Evolutionary conservation across 2,329 filamentous ascomycete species (phyloP), one percentile per base, ranked within the genome.

Genomic region (Aspergillus sp.): DNA sequence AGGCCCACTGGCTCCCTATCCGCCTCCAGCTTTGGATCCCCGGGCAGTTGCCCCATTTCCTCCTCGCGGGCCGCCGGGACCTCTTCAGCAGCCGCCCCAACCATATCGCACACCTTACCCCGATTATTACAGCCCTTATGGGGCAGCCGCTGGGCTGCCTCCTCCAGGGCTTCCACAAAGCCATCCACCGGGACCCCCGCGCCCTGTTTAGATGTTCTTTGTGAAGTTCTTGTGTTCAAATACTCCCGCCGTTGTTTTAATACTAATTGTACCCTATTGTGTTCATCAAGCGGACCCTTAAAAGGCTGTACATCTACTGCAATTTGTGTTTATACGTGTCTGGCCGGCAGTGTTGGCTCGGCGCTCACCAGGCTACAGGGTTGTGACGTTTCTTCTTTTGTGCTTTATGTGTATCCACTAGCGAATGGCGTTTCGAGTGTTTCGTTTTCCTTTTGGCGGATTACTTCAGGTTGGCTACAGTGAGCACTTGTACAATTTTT

Each of bases 71-170:
- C 67, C 67, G 47, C 64, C 57, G 30, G 63, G 53, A n/a, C 64
- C 65, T 52, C 60, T 68, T 15, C 66, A 58, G 47, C 68, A 59
- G 19, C 64, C 68, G 43, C 69, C 66, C 8, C 69, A 64, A 23
- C 68, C 64, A 3, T 71, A 71, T 50, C 69, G 66, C 25, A 70
- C 69, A 4, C 67, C 69, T 17, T 71, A 71, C 43, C 66, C 69
- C 2, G 68, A 69, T 7, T 66, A 66, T 31, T 72, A 66, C 48
- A 64, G 61, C 23, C 65, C 63, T 17, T 71, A 71, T 45, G 64
- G 64, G 45, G 61, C 65, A 23, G 34, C 64, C 4, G 38, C 60
- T 53, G 62, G 61, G 31, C 25, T 68, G 30, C 64, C 61, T 41
- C 67, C 65, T 54, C 64, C 69, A 47, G 64, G 64, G 19, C 68